Conservation (phyloP, 2,329 filamentous ascomycete species). For the Akanthomyces uredinophilus region DNA sequence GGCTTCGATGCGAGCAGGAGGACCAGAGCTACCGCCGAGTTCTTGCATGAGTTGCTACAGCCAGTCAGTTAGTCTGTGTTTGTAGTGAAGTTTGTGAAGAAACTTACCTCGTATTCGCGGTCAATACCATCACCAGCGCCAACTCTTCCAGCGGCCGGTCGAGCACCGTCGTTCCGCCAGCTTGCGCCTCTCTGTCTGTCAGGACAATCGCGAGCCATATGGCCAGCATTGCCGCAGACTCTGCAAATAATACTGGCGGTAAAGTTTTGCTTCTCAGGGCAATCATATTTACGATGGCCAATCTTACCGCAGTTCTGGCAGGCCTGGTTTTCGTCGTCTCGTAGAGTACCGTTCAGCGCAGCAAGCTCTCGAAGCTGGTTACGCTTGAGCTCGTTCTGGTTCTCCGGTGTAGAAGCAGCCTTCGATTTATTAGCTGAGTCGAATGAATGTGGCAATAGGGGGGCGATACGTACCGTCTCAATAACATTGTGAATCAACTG, state of each 20-base stretch:
- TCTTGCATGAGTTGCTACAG: constrained; percentile 92
- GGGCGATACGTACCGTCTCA: constrained; percentile 70
- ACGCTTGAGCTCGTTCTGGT: constrained; percentile 97
- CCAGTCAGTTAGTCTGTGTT: constrained; percentile 33
- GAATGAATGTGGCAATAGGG: not conserved
- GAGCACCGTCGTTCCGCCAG: constrained; percentile 71
- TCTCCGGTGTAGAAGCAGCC: constrained; percentile 97
- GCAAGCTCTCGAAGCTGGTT: constrained; percentile 98
- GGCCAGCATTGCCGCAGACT: constrained; percentile 93
- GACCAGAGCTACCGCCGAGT: constrained; percentile 69
- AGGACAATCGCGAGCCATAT: constrained; percentile 97
- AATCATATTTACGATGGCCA: constrained; percentile 97
- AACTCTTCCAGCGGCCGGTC: constrained; percentile 60
- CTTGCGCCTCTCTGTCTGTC: constrained; percentile 85
- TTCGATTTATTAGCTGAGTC: constrained; percentile 35
- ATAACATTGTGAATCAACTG: constrained; percentile 98
- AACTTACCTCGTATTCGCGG: constrained; percentile 84
- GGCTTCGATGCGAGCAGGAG: constrained; percentile 80
- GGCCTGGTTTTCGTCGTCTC: constrained; percentile 98
- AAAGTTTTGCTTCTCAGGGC: constrained; percentile 94
- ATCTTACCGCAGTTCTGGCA: constrained; percentile 99
- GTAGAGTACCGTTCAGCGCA: constrained; percentile 95
- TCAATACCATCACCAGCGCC: constrained; percentile 80
- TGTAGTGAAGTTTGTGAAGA: not conserved
- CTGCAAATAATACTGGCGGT: constrained; percentile 99